Evolutionary conservation across 495 filamentous ascomycete species (phyloP), one percentile per base, ranked within the genome.

Genomic region (Neurospora cerealis): DNA sequence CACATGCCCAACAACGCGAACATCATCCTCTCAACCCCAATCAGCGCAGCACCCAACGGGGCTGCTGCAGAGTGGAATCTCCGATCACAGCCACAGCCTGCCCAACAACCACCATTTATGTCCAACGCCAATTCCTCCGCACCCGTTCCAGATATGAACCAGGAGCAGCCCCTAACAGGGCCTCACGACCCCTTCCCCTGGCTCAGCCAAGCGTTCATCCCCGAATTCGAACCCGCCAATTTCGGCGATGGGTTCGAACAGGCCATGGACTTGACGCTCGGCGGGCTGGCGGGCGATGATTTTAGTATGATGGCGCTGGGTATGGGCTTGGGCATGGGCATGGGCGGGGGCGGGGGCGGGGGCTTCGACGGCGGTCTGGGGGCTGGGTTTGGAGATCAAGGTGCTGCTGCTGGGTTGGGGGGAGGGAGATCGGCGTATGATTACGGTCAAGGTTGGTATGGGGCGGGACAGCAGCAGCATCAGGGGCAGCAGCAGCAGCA

Each of bases 211-310:
- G 74, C 76, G 2, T 79, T 84, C 28, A 76, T 75, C 7, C 71
- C 75, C 28, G 84, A 84, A 41, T 78, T 86, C 24, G 81, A 83
- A 72, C 85, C 82, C 69, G 54, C 75, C 17, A 77, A 69, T 24
- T 75, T 83, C 4, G 85, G 83, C 9, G 85, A 84, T 74, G 83
- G 83, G 15, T 84, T 87, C 69, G 85, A 86, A 70, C 83, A 87
- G 69, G 86, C 84, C 5, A 83, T 88, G 79, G 86, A 85, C 34
- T 81, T 87, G 76, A 85, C 85, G 13, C 76, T 89, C 24, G 86
- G 81, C 13, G 82, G 80, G 7, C 78, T 84, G 11, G 74, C 76
- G 15, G 79, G 76, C 69, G 77, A 76, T 5, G 54, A 36, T 7
- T 66, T 66, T 4, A 28, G 19, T 32, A 28, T 66, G 28, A 60